phyloP scores from a whole-genome alignment of 495 filamentous ascomycete genomes.

The Apiosordaria backusii region DNA sequence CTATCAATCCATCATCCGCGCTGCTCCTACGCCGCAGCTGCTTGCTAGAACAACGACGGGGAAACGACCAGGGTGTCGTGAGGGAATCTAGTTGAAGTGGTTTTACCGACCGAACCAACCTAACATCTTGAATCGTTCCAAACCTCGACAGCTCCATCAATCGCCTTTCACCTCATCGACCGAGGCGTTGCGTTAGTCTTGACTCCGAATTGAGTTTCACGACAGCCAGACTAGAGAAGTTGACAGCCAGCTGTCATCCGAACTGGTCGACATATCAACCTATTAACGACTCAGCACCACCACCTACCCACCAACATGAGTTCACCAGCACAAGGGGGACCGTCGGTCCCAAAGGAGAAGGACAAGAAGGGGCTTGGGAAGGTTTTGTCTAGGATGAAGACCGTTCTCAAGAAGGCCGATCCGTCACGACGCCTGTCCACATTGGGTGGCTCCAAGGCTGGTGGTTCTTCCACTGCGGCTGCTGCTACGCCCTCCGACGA shows the following conservation, averaged over 20 bases:
- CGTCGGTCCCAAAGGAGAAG: slow-evolving; percentile 35
- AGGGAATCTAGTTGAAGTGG: not conserved
- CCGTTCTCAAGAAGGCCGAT: slow-evolving; percentile 54
- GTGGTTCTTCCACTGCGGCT: slow-evolving; percentile 20
- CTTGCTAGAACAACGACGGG: not conserved
- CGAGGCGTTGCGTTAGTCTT: too few species aligned
- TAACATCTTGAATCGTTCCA: not conserved
- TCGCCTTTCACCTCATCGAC: too few species aligned
- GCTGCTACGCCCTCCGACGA: slow-evolving; percentile 18
- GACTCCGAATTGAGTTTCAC: not conserved
- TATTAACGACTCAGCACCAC: not conserved
- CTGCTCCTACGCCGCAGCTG: not conserved
- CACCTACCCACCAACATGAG: slow-evolving; percentile 36
- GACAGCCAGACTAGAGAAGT: not conserved
- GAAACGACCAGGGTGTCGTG: not conserved
- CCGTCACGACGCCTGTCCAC: slow-evolving; percentile 34
- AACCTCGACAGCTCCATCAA: not conserved
- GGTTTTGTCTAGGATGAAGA: slow-evolving; percentile 61
- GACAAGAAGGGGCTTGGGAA: slow-evolving; percentile 63
- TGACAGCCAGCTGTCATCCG: slow-evolving; percentile 3
- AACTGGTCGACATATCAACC: slow-evolving; percentile 3
- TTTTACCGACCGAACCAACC: not conserved
- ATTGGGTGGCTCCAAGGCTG: slow-evolving; percentile 12
- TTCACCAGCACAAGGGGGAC: slow-evolving; percentile 37
- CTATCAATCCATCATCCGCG: not conserved